Evolutionary conservation across 1,284 basidiomycete species (phyloP).

Genomic region (Malassezia yamatoensis): DNA sequence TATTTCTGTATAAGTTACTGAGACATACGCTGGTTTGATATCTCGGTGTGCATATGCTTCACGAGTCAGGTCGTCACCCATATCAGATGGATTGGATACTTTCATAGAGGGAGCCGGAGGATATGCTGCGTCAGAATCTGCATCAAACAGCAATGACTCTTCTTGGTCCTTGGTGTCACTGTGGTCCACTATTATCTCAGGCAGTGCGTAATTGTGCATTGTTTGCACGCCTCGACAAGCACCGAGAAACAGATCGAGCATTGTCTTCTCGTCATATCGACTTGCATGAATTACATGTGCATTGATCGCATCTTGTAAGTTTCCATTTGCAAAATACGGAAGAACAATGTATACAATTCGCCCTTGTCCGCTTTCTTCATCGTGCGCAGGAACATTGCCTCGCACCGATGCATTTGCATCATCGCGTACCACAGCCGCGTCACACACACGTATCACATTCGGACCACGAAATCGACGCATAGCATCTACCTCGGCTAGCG

Average conservation of each 20-base stretch:
- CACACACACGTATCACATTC: constrained; percentile 42
- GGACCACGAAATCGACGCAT: constrained; percentile 44
- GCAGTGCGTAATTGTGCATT: constrained; percentile 60
- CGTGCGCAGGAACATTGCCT: constrained; percentile 29
- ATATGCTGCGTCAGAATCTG: constrained; percentile 40
- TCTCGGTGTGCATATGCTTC: constrained; percentile 92
- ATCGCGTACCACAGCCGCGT: constrained; percentile 44
- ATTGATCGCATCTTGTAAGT: constrained; percentile 89
- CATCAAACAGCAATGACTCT: constrained; percentile 25
- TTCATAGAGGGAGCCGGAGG: constrained; percentile 29
- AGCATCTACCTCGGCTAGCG: constrained; percentile 47
- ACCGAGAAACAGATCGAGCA: constrained; percentile 80
- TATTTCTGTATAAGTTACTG: constrained; percentile 52
- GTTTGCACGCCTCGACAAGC: constrained; percentile 84
- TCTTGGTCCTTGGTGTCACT: constrained; percentile 19
- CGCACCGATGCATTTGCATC: constrained; percentile 22
- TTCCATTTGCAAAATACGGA: constrained; percentile 70
- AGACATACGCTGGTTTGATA: constrained; percentile 78
- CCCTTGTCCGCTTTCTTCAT: constrained; percentile 24
- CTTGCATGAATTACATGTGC: constrained; percentile 71
- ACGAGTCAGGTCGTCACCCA: constrained; percentile 22
- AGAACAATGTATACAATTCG: constrained; percentile 56
- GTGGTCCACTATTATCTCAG: constrained; percentile 4
- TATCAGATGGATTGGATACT: constrained; percentile 50
- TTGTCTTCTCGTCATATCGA: constrained; percentile 74